Conservation (phyloP, 441 rosid species). For the Daphne laureola region DNA sequence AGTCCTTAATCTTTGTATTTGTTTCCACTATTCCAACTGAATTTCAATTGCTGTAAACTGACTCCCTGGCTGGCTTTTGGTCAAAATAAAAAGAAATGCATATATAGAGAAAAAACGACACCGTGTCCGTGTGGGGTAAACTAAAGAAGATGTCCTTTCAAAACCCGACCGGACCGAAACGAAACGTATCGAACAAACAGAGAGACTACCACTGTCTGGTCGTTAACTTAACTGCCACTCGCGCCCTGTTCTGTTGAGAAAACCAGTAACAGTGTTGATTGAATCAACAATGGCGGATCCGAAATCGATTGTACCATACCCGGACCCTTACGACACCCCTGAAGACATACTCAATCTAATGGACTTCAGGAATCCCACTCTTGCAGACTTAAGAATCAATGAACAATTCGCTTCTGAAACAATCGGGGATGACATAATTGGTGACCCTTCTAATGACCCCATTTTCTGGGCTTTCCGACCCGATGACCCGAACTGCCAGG, state of each 20-base stretch:
- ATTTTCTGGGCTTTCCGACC: slow-evolving; percentile 8
- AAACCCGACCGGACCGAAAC: too few species aligned
- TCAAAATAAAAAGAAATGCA: too few species aligned
- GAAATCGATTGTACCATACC: slow-evolving; percentile 17
- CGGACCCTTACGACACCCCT: slow-evolving; percentile 25
- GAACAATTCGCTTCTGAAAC: neutral
- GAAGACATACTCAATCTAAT: slow-evolving; percentile 23
- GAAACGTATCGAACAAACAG: too few species aligned
- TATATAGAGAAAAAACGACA: too few species aligned
- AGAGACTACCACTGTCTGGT: slow-evolving; percentile 26
- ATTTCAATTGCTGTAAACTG: too few species aligned
- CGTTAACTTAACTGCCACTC: slow-evolving; percentile 37
- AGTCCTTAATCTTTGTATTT: too few species aligned
- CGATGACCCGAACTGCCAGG: neutral
- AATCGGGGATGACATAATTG: slow-evolving; percentile 1
- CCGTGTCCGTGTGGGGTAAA: too few species aligned
- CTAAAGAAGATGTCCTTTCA: too few species aligned
- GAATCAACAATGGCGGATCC: slow-evolving; percentile 36
- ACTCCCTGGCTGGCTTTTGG: too few species aligned
- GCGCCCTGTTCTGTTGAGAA: slow-evolving; percentile 26
- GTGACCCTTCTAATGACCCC: slow-evolving; percentile 13
- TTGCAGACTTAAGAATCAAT: slow-evolving; percentile 12
- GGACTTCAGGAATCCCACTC: slow-evolving; percentile 11
- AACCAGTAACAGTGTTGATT: neutral
- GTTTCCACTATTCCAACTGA: too few species aligned